These are phyloP conservation scores for Dioscorea cayenensis DNA, from an alignment of 116 monocot genomes.

Conservation along the genomic window DNA sequence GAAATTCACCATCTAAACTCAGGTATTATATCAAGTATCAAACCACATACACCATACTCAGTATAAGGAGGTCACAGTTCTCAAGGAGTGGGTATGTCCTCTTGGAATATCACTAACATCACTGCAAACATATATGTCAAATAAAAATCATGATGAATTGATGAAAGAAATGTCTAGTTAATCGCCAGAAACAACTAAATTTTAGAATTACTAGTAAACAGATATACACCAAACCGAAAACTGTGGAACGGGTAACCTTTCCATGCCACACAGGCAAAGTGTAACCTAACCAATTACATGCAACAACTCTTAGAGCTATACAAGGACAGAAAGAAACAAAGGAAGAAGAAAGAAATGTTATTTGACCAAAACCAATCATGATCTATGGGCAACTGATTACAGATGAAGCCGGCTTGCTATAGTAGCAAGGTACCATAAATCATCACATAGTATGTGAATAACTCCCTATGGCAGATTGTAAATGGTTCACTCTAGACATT, in stretches of 20 bases:
- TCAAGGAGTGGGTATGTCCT: conserved; percentile 72
- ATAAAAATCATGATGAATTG: not conserved
- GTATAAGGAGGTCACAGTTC: conserved; percentile 82
- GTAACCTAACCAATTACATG: conserved; percentile 37
- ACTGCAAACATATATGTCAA: conserved; percentile 27
- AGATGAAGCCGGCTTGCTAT: too few species aligned
- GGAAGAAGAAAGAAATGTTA: not conserved
- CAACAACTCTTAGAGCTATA: not conserved
- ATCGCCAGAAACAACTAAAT: not conserved
- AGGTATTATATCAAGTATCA: not conserved
- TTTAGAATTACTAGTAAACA: conserved; percentile 60
- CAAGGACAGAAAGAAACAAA: not conserved
- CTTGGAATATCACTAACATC: conserved; percentile 98
- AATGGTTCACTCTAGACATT: too few species aligned
- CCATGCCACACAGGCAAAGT: conserved; percentile 95
- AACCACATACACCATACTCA: conserved; percentile 34
- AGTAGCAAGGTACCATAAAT: too few species aligned
- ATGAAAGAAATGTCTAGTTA: conserved; percentile 1
- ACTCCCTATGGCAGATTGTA: too few species aligned
- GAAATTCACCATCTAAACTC: not conserved
- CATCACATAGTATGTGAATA: too few species aligned
- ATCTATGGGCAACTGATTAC: too few species aligned
- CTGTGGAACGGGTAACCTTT: conserved; percentile 83
- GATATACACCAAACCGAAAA: conserved; percentile 79
- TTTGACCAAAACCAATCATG: too few species aligned